Base-by-base conservation (phyloP, 257 asterid species). In the Oldenlandia corymbosa region DNA sequence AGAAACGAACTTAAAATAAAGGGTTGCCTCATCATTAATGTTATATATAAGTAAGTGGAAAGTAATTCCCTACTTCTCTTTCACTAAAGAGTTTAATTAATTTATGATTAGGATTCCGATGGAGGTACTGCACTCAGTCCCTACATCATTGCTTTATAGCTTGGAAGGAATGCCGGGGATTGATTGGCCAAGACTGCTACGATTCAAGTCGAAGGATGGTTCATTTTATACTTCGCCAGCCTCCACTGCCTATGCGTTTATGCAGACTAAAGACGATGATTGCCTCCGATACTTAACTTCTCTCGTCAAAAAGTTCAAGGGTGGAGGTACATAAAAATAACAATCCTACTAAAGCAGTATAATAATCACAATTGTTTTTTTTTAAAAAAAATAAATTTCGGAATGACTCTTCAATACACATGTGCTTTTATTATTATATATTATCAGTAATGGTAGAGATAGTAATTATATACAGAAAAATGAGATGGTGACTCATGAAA, bases 221-320 rank as follows among this genome's bases (percentile, higher is more conserved):
- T 89, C 97, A 0, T 89, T 92, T n/a, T 82, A 88, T 14, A 86
- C 85, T 74, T 92, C 98, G 14, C 98, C 98, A 42, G 80, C 98
- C 49, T 80, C 98, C 62, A 89, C 98, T 20, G 95, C 97, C 47
- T 92, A 76, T 63, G 98, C 97, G 0, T 83, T 87, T 65, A 86
- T 83, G 53, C 83, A 83, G 37, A 92, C 97, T 5, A 77, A 78
- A n/a, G 96, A 92, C 66, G 42, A 28, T 8, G 78, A 85, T 48
- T 92, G 97, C 75, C 90, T 87, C 58, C 30, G 54, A 11, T 92
- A 92, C 67, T 69, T 92, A 24, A 54, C 75, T 10, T 73, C 73
- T 0, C 63, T 63, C 27, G 83, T 92, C 14, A 28, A 68, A 11
- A 89, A 77, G 61, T 92, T 92, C 68, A 72, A 82, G 10, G 97